Evolutionary conservation across 164 flowering plant genomes (phyloP), one percentile per base, ranked within the genome.

Genomic region (Chimonanthus praecox): DNA sequence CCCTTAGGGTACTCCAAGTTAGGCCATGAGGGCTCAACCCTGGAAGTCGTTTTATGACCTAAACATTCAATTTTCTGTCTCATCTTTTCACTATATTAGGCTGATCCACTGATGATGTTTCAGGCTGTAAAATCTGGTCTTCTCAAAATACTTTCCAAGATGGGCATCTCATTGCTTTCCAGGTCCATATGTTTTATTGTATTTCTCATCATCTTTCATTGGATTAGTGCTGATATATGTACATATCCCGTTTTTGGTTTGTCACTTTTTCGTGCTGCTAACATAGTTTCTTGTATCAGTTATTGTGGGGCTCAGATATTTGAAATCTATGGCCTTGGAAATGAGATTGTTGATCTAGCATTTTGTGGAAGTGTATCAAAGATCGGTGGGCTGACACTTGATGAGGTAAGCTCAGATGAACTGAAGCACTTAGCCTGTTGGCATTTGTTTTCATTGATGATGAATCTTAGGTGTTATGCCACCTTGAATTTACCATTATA

Each of bases 251-350:
- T 51, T 15, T 7, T 73, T 11, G 43, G 50, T 9, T 58, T 3
- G 9, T 66, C 10, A 58, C 68, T 72, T 18, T 47, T 15, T 6
- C 51, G 51, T 6, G 51, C 70, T 7, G 43, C 58, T 63, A 49
- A 48, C 68, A 67, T 13, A 10, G 64, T 70, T 80, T 64, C 65
- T 81, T 65, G 69, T 3, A 79, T 54, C 80, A 96, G 99, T 84
- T 96, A 96, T 68, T 94, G 99, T 79, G 99, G 99, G 64, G 99
- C 99, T 62, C 99, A 96, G 77, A 96, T 96, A 82, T 96, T 96
- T 87, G 99, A 96, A 86, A 84, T 96, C 49, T 96, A 93, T 80
- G 99, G 99, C 62, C 79, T 96, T 13, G 99, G 97, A 73, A 82
- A 86, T 79, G 98, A 96, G 49, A 80, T 94, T 77, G 92, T 96